phyloP scores from a whole-genome alignment of 306 rosid genomes.

The Trichosanthes truncata region DNA sequence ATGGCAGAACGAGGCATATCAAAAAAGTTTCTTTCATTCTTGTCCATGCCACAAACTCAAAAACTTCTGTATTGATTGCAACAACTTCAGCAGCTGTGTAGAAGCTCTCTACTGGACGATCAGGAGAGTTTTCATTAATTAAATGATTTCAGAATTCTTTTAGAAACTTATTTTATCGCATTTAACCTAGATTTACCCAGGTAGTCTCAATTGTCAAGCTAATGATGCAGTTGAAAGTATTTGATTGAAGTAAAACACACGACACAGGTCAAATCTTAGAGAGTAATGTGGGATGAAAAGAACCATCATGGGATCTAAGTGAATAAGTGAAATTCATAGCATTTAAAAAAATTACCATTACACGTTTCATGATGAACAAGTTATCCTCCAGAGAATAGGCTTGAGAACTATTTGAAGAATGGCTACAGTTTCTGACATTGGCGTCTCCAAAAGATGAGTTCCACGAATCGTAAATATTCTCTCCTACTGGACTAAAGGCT shows the following conservation, averaged over 20 bases:
- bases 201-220: neutral
- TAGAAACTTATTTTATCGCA: neutral
- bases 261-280: neutral
- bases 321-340: neutral
- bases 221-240: neutral
- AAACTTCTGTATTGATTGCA: neutral
- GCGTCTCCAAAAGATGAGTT: constrained; percentile 10
- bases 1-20: neutral
- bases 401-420: constrained; percentile 34
- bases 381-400: constrained; percentile 43
- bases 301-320: neutral
- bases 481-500: constrained; percentile 32
- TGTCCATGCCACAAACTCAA: neutral
- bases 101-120: neutral
- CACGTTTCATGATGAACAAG: constrained; percentile 79
- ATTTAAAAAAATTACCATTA: constrained; percentile 55
- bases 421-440: constrained; percentile 20
- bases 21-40: neutral
- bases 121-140: neutral
- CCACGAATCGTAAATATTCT: constrained; percentile 22
- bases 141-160: neutral
- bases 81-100: neutral
- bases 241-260: neutral
- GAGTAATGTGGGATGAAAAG: neutral
- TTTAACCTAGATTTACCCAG: neutral